Base-by-base conservation (phyloP, 495 filamentous ascomycete species). In the Talaromyces ruber region DNA sequence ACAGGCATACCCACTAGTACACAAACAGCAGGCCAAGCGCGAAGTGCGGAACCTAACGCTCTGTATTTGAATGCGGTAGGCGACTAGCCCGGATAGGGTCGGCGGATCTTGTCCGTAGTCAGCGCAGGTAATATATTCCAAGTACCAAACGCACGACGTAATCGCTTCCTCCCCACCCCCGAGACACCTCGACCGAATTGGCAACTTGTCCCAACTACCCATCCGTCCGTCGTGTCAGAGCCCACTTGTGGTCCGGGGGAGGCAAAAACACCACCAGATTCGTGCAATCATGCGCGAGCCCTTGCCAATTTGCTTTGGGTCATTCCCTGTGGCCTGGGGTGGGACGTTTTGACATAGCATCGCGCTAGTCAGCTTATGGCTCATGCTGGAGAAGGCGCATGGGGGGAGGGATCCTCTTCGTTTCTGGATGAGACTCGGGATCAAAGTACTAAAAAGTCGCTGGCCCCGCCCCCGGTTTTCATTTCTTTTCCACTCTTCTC, bases 381-480 rank as follows among this genome's bases (percentile, higher is more conserved):
- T 24, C 7, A 28, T 25, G 22, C 26, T 54, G 51, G 51, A 54
- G 51, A 54, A 25, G 9, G 14, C 22, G 28, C 26, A 14, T 28
- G 26, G 51, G 51, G 51, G 54, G 53, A 56, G 39, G 39, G 43
- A 47, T 47, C 43, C 43, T 57, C 54, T 14, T 57, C 54, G 9
- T 34, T 30, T 57, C 54, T 56, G 28, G 54, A 21, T 22, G 54
- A 30, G 14, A 59, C 24, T 16, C 32, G 39, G 34, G 39, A 59
- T 59, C 11, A 58, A 32, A 37, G 24, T 55, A 55, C 52, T 60
- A 60, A 60, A 47, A 30, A 60, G 59, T 12, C 25, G 25, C 59
- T 29, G 59, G 59, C 59, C 59, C 59, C 59, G 59, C 59, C 59
- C 59, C 59, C 59, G 28, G 59, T 22, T 51, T 51, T 30, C 3